Conservation (phyloP, 2,329 filamentous ascomycete genomes). For the Colletotrichum kahawae region DNA sequence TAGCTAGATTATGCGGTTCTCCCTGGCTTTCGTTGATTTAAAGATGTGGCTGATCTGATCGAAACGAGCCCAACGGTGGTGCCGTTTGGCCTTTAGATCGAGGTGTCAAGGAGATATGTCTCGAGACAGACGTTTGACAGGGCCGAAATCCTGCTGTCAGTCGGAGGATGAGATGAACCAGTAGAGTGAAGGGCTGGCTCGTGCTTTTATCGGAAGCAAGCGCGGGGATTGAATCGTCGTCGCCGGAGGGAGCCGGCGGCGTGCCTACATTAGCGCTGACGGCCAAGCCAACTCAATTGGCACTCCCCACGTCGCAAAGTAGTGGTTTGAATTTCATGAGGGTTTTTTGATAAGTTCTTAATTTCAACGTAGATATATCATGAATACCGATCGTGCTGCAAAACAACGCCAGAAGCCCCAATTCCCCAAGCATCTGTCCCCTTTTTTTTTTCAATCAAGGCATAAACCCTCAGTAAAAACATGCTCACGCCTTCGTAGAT, state of each 20-base stretch:
- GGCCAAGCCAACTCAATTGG: not conserved
- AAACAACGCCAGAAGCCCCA: not conserved
- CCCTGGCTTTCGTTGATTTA: not conserved
- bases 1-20: not conserved
- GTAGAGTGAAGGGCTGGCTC: not conserved
- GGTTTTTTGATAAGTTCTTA: not conserved
- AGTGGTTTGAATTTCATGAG: too few relatives aligned
- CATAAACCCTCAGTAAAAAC: too few relatives aligned
- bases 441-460: not conserved
- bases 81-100: not conserved
- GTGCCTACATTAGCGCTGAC: slow-evolving; percentile 9
- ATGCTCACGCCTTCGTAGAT: slow-evolving; percentile 13
- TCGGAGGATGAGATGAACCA: not conserved
- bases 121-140: not conserved
- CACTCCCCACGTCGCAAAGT: not conserved
- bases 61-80: not conserved
- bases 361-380: not conserved
- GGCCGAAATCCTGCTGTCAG: not conserved
- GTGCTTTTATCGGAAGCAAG: not conserved
- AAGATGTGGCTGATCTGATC: not conserved
- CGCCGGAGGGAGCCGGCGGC: not conserved
- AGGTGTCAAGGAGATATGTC: not conserved
- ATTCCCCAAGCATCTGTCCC: not conserved
- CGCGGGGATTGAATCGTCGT: not conserved
- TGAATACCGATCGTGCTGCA: not conserved